Percentiles rank a stretch among this genome's conserved stretches.
Conservation (phyloP, 257 asterid species). For the Leptodermis oblonga region DNA sequence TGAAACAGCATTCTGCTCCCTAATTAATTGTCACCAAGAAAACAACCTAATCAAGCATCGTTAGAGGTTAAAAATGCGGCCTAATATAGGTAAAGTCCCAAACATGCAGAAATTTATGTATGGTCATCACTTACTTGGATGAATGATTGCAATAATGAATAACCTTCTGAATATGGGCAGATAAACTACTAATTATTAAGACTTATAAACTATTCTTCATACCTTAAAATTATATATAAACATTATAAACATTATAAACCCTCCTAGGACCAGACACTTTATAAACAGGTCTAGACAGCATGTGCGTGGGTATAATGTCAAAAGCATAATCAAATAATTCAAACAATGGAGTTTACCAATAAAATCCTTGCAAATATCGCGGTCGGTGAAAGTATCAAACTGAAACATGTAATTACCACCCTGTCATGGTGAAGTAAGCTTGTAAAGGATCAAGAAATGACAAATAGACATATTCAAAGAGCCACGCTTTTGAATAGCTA, state of each 20-base stretch:
- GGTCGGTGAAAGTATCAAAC: slow-evolving; percentile 75
- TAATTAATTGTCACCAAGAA: no score
- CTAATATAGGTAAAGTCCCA: background rate
- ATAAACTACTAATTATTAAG: background rate
- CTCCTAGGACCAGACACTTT: background rate
- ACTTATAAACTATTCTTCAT: background rate
- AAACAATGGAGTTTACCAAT: slow-evolving; percentile 54
- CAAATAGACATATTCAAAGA: slow-evolving; percentile 6
- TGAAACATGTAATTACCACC: slow-evolving; percentile 68
- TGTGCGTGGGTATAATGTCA: background rate
- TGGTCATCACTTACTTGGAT: background rate
- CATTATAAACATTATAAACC: background rate
- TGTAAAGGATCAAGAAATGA: slow-evolving; percentile 14
- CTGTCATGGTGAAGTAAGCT: slow-evolving; percentile 38
- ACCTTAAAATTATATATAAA: background rate
- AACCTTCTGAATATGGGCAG: background rate
- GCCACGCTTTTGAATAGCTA: background rate
- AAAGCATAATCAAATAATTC: background rate
- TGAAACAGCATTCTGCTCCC: background rate
- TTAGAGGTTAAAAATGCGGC: no score
- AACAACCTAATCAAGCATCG: no score
- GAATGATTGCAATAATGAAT: background rate
- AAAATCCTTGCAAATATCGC: slow-evolving; percentile 80
- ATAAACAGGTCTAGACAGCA: background rate
- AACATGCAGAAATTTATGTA: background rate